These are phyloP conservation scores for Dictyostelium firmibasis DNA, from an alignment of 78 protist genomes.

Conservation along the genomic window DNA sequence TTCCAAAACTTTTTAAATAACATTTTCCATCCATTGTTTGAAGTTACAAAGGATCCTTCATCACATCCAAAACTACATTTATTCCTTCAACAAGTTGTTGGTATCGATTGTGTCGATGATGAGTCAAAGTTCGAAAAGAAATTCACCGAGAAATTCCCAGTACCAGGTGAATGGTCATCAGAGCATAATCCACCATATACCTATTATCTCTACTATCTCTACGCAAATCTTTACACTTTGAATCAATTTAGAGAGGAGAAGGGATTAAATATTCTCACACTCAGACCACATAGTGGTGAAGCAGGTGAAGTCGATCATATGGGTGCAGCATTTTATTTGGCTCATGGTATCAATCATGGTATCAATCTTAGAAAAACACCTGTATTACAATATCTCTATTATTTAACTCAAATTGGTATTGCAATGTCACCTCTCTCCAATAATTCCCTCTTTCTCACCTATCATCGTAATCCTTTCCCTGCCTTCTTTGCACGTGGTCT, in stretches of 20 bases:
- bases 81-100: slow-evolving; percentile 91
- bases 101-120: slow-evolving; percentile 98
- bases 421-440: slow-evolving; percentile 97
- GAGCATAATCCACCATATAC: slow-evolving; percentile 96
- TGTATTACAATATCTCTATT: slow-evolving; percentile 95
- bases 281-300: slow-evolving; percentile 98
- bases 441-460: slow-evolving; percentile 93
- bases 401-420: slow-evolving; percentile 93
- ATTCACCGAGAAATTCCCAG: slow-evolving; percentile 66
- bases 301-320: slow-evolving; percentile 93
- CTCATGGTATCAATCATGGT: slow-evolving; percentile 97
- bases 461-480: slow-evolving; percentile 94
- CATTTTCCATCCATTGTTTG: slow-evolving; percentile 97
- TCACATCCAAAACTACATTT: slow-evolving; percentile 84
- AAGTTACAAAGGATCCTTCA: slow-evolving; percentile 92
- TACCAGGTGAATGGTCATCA: slow-evolving; percentile 91
- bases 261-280: slow-evolving; percentile 86
- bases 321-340: slow-evolving; percentile 86
- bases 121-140: slow-evolving; percentile 92
- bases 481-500: slow-evolving; percentile 93
- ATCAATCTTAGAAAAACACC: slow-evolving; percentile 93
- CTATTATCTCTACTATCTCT: slow-evolving; percentile 94
- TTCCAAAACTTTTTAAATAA: slow-evolving; percentile 87
- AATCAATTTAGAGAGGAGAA: slow-evolving; percentile 87
- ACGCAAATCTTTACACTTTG: slow-evolving; percentile 93